Evolutionary conservation across 2,329 filamentous ascomycete genomes (phyloP), one percentile per base, ranked within the genome.

Genomic region (Exophiala spinifera): DNA sequence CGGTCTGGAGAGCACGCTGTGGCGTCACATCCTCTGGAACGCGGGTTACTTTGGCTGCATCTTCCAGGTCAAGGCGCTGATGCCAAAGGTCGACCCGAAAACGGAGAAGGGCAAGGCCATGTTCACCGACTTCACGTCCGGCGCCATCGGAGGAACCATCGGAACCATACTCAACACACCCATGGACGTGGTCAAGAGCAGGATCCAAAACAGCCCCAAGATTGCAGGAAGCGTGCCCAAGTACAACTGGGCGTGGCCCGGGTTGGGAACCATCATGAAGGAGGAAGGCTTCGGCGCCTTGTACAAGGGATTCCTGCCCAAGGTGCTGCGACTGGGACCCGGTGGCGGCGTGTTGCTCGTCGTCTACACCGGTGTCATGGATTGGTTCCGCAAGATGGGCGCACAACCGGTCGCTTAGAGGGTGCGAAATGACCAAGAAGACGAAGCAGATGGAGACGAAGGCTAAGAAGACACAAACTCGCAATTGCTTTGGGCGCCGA

Each of bases 231-330:
- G 82, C 50, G 75, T 84, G 19, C 89, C 89, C 69, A 99, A 99
- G 81, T 99, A 99, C 79, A 96, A 97, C 82, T 99, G 94, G 94
- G 94, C 94, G 28, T 96, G 86, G 83, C 89, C 90, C 44, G 85
- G 90, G 19, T 79, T 96, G 47, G 86, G 82, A 53, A 94, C 89
- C 6, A 89, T 99, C 57, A 85, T 90, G 74, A 89, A 84, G 75
- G 94, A 99, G 76, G 94, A 99, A 74, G 94, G 94, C 4, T 92
- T 96, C 70, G 75, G 74, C 45, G 94, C 94, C 36, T 78, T 99
- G 56, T 99, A 99, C 81, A 99, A 97, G 82, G 94, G 94, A 14
- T 99, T 99, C 81, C 69, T 94, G 60, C 94, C 94, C 64, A 99
- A 99, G 83, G 94, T 96, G 33, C 78, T 95, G 60, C 79, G 88